Conservation (phyloP, 148 eudicot species). For the Vaccinium myrtillus region DNA sequence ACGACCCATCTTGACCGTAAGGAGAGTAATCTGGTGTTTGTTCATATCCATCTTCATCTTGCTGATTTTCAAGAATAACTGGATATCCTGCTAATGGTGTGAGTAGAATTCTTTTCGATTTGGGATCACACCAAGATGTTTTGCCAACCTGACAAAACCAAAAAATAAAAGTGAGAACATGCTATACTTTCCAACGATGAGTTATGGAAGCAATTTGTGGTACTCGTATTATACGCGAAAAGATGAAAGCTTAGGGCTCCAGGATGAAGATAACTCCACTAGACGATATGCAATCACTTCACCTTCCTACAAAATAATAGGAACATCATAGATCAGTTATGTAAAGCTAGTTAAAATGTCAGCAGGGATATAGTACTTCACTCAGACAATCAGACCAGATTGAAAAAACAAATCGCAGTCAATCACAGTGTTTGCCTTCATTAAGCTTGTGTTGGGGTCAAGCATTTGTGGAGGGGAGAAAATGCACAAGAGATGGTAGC, state of each 20-base stretch:
- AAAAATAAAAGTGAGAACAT: slow-evolving; percentile 1
- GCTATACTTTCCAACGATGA: neutral
- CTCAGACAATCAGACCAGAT: neutral
- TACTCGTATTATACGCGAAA: slow-evolving; percentile 40
- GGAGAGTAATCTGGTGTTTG: slow-evolving; percentile 44
- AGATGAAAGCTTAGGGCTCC: slow-evolving; percentile 82
- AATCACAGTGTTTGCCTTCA: neutral
- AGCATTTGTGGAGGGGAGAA: neutral
- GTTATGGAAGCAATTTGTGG: neutral
- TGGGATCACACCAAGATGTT: slow-evolving; percentile 41
- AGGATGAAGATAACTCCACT: slow-evolving; percentile 77
- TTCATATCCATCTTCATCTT: slow-evolving; percentile 47
- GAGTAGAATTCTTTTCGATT: slow-evolving; percentile 49
- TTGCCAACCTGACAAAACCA: slow-evolving; percentile 65
- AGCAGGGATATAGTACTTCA: neutral
- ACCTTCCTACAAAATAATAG: slow-evolving; percentile 64
- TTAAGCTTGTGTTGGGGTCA: neutral
- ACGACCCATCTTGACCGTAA: slow-evolving; percentile 85
- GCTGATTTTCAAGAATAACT: slow-evolving; percentile 36
- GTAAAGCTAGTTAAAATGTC: neutral
- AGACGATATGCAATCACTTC: slow-evolving; percentile 85
- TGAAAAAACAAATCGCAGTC: neutral
- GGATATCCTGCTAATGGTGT: slow-evolving; percentile 73
- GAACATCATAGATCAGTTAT: neutral
- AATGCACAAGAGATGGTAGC: neutral